Evolutionary conservation across 2,329 filamentous ascomycete genomes (phyloP).

Genomic region (Dryadomyces quercus-mongolicae): DNA sequence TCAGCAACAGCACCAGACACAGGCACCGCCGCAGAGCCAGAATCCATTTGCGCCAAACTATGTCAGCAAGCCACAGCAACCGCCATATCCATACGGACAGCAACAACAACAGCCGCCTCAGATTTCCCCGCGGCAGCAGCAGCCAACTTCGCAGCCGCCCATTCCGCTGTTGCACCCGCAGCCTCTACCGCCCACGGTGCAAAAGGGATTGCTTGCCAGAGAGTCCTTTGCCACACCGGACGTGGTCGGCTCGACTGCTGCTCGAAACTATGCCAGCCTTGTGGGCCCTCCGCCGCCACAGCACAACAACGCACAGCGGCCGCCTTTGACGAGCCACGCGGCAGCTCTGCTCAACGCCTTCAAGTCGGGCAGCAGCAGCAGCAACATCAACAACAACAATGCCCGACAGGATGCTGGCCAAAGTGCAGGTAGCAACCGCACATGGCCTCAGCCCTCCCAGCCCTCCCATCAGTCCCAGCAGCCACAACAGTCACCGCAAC

Average conservation of each 20-base stretch:
- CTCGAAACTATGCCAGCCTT: background rate
- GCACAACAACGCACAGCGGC: slow-evolving; percentile 10
- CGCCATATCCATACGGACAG: background rate
- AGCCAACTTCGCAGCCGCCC: slow-evolving; percentile 6
- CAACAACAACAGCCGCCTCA: background rate
- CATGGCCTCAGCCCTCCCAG: background rate
- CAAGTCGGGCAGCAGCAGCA: slow-evolving; percentile 16
- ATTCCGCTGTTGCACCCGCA: slow-evolving; percentile 32
- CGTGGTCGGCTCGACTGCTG: slow-evolving; percentile 9
- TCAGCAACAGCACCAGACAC: background rate
- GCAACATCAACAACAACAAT: background rate
- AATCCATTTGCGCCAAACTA: background rate
- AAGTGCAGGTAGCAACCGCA: slow-evolving; percentile 1
- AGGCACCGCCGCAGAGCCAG: background rate
- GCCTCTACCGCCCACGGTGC: slow-evolving; percentile 42
- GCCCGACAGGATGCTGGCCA: background rate
- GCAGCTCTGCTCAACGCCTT: slow-evolving; percentile 28
- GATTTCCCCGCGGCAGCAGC: background rate
- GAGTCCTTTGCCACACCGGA: slow-evolving; percentile 24
- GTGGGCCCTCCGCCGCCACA: slow-evolving; percentile 12
- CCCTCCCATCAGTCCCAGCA: background rate
- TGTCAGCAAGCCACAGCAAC: background rate
- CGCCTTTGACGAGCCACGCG: slow-evolving; percentile 21
- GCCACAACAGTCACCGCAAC: background rate
- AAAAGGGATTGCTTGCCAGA: slow-evolving; percentile 37